A percentile compares a stretch with the other conserved stretches of the same genome.
Conservation (phyloP, 2,329 filamentous ascomycete species). For the Sporothrix protearum region DNA sequence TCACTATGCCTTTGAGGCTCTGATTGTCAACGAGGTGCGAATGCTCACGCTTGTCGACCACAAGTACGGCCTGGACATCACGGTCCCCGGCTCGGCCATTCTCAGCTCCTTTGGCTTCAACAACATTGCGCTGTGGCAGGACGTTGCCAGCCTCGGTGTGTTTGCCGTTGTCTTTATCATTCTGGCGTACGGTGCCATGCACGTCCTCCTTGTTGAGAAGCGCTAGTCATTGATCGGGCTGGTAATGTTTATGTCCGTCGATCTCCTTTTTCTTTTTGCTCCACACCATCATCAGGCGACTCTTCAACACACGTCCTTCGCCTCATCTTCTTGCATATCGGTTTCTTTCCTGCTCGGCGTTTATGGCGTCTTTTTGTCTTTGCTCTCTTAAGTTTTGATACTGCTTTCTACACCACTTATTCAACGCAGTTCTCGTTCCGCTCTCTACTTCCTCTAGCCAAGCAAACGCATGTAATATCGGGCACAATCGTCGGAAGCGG, state of each 20-base stretch:
- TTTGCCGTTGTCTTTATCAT: slow-evolving; percentile 82
- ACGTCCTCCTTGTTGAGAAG: slow-evolving; percentile 87
- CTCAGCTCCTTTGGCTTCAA: slow-evolving; percentile 93
- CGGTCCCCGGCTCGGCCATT: slow-evolving; percentile 90
- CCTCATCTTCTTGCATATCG: not conserved
- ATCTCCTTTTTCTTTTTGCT: not conserved
- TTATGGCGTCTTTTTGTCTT: not conserved
- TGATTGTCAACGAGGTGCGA: slow-evolving; percentile 96
- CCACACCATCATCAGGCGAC: not conserved
- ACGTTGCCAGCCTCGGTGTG: slow-evolving; percentile 74
- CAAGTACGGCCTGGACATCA: slow-evolving; percentile 94
- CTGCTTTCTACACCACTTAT: not conserved
- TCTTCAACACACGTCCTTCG: not conserved
- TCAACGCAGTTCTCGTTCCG: not conserved
- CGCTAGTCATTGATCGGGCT: slow-evolving; percentile 49
- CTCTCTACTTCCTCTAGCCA: not conserved
- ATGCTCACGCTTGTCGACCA: slow-evolving; percentile 86
- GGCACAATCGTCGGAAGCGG: not conserved
- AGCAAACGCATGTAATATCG: not conserved
- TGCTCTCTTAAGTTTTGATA: not conserved
- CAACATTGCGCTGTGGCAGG: slow-evolving; percentile 78
- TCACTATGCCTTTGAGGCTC: slow-evolving; percentile 93
- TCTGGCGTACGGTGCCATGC: slow-evolving; percentile 88
- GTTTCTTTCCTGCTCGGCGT: slow-evolving; percentile 3
- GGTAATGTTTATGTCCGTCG: too few species aligned